Base-by-base conservation (phyloP, 2,329 filamentous ascomycete genomes). In the Scortechinia acanthostroma region DNA sequence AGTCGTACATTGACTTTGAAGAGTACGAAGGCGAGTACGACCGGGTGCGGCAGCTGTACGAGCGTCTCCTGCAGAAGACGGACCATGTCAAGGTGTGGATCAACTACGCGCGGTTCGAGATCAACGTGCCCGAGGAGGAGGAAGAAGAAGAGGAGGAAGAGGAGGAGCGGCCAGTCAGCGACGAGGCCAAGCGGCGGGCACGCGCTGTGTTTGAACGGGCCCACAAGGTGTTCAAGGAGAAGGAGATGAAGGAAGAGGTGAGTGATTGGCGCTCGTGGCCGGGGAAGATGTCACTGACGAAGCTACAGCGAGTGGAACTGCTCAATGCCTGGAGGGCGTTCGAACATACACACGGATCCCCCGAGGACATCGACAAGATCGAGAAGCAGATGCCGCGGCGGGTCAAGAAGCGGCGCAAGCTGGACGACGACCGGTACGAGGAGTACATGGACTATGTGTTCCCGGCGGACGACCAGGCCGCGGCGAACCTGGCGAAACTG, bases 11-110 rank as follows among this genome's bases (percentile, higher is more conserved):
- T 55, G 93, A 98, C 63, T 97, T 97, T 58, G 93, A 98, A 65
- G 91, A 97, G 59, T 89, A 95, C 55, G 89, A 95, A 63, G 88
- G 83, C 56, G 89, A 96, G 63, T 96, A 91, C 63, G 88, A 90
- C 45, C 75, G 83, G 43, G 89, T 90, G 3, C 77, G 93, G 43
- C 69, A 71, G 3, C 71, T 98, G 40, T 98, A 97, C 66, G 91
- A 97, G 69, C 80, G 91, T 4, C 75, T 98, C 13, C 76, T 98
- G 37, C 74, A 88, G 57, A 96, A 94, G 80, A 95, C 93, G n/a
- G 85, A 93, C 58, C 93, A 98, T 59, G 90, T 96, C 72, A 98
- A 97, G 73, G 93, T 98, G 48, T 98, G 93, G 93, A 95, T 93
- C 64, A 91, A 88, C 62, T 98, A 91, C 66, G 93, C 93, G n/a